Conservation (phyloP, 2,329 filamentous ascomycete species). For the Penicillium sp. region DNA sequence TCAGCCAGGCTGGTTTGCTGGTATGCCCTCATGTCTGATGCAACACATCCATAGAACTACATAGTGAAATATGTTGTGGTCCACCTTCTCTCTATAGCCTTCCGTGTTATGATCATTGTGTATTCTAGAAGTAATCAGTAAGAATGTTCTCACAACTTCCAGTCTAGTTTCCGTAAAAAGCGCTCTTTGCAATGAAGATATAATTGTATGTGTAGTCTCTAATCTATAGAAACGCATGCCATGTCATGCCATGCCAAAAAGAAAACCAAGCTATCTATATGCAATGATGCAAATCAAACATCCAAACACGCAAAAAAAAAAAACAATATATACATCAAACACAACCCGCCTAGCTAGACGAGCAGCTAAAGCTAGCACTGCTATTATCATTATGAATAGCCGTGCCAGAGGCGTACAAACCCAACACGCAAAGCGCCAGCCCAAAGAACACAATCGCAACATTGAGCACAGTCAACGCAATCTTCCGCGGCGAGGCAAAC, state of each 20-base stretch:
- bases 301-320: background rate
- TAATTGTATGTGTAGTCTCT: slow-evolving; percentile 4
- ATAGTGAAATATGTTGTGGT: too few species aligned
- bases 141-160: background rate
- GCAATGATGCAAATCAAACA: slow-evolving; percentile 14
- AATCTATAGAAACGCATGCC: slow-evolving; percentile 14
- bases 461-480: slow-evolving; percentile 48
- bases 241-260: slow-evolving; percentile 6
- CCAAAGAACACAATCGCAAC: slow-evolving; percentile 40
- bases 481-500: slow-evolving; percentile 48
- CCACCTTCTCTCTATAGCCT: too few species aligned
- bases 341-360: slow-evolving; percentile 12
- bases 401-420: slow-evolving; percentile 30
- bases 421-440: slow-evolving; percentile 23
- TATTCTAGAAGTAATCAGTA: too few species aligned
- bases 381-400: slow-evolving; percentile 27
- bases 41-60: too few species aligned
- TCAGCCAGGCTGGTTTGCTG: too few species aligned
- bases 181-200: slow-evolving; percentile 19
- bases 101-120: too few species aligned
- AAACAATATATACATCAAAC: background rate
- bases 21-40: too few species aligned
- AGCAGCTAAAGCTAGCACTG: slow-evolving; percentile 41
- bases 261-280: slow-evolving; percentile 11
- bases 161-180: background rate